phyloP scores from a whole-genome alignment of 2,329 filamentous ascomycete species.

The Xylariaceae sp. region DNA sequence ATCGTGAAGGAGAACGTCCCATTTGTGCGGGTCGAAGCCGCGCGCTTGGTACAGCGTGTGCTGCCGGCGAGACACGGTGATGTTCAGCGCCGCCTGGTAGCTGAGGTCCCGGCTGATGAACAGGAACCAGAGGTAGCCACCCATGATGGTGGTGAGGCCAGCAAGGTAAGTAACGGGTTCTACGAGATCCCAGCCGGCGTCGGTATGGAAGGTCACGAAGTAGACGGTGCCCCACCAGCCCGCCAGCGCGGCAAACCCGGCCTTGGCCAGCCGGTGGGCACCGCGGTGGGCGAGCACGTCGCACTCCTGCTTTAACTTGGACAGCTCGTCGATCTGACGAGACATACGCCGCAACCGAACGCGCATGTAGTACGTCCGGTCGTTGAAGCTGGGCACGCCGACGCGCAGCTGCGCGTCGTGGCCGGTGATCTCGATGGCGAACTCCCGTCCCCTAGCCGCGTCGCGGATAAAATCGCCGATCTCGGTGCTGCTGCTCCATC shows the following conservation, averaged over 20 bases:
- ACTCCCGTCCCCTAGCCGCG: conserved; percentile 81
- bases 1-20: conserved; percentile 80
- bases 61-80: conserved; percentile 81
- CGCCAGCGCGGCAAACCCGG: conserved; percentile 72
- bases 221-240: conserved; percentile 86
- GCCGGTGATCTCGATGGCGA: conserved; percentile 81
- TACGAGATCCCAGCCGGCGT: conserved; percentile 87
- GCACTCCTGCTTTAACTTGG: conserved; percentile 78
- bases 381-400: conserved; percentile 82
- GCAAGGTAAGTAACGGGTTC: conserved; percentile 90
- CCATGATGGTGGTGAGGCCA: conserved; percentile 83
- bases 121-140: conserved; percentile 90
- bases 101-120: conserved; percentile 89
- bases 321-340: conserved; percentile 67
- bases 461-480: conserved; percentile 94
- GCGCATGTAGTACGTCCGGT: conserved; percentile 87
- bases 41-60: conserved; percentile 72
- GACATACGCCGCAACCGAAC: conserved; percentile 74
- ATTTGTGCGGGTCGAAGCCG: conserved; percentile 75
- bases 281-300: conserved; percentile 75
- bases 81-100: conserved; percentile 83
- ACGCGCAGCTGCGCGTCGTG: conserved; percentile 67
- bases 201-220: conserved; percentile 69
- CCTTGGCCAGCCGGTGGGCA: conserved; percentile 78
- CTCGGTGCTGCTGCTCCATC: conserved; percentile 87